phyloP scores from a whole-genome alignment of 139 green algal species.

The Coelastrella sp. region DNA sequence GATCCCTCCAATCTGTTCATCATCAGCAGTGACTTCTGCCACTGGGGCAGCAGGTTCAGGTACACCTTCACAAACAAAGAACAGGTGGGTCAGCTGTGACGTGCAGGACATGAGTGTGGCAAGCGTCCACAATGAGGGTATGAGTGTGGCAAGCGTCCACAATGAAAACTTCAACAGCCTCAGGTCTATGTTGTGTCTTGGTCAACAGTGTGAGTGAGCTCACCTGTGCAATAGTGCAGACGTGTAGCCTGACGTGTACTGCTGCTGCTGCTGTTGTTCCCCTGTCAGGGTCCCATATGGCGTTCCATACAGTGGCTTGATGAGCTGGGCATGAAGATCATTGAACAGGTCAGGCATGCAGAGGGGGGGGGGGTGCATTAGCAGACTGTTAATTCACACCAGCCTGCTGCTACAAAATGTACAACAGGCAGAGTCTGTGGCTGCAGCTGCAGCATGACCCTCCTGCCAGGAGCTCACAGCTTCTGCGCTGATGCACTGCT shows the following conservation, averaged over 20 bases:
- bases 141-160: background rate
- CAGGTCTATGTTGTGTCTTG: no score
- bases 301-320: slow-evolving; percentile 91
- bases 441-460: no score
- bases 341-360: slow-evolving; percentile 72
- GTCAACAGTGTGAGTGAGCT: no score
- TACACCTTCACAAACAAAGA: slow-evolving; percentile 79
- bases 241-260: background rate
- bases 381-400: no score
- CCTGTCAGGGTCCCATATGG: slow-evolving; percentile 83
- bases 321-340: slow-evolving; percentile 84
- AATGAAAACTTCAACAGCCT: no score
- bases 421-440: no score
- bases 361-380: no score
- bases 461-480: no score
- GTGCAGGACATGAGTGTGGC: background rate
- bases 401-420: no score
- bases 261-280: background rate
- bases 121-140: background rate
- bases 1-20: slow-evolving; percentile 92
- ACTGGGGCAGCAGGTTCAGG: slow-evolving; percentile 92
- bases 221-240: no score
- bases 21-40: slow-evolving; percentile 96
- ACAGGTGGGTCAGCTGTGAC: slow-evolving; percentile 44
- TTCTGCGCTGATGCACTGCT: no score